Percentiles rank a stretch among this genome's conserved stretches.
These are phyloP conservation scores for Stephania japonica DNA, from an alignment of 164 flowering plant genomes.

Conservation along the genomic window DNA sequence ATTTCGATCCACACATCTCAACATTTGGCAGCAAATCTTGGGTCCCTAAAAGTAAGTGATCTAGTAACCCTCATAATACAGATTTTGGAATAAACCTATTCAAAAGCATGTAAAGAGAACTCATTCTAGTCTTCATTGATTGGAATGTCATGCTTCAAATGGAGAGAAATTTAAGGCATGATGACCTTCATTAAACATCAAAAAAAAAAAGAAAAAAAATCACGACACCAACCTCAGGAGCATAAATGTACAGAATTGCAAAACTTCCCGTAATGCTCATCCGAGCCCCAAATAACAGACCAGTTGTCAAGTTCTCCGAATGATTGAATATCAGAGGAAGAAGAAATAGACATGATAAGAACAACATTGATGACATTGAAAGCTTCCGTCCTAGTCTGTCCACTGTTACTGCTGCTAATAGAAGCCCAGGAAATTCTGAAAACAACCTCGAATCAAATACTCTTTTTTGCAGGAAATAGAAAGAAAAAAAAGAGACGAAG, in stretches of 20 bases:
- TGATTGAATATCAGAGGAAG: conserved; percentile 58
- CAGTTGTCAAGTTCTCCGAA: conserved; percentile 47
- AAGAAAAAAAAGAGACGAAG: not conserved
- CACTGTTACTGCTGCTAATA: conserved; percentile 58
- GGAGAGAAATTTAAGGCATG: not conserved
- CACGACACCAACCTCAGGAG: conserved; percentile 64
- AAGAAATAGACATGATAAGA: conserved; percentile 47
- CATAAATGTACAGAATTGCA: conserved; percentile 59
- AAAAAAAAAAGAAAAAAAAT: not conserved
- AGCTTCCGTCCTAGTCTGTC: conserved; percentile 80
- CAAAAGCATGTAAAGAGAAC: not conserved
- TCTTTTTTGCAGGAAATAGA: not conserved
- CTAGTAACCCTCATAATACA: not conserved
- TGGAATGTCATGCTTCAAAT: not conserved
- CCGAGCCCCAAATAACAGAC: conserved; percentile 77
- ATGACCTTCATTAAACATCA: not conserved
- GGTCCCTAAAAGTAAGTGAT: not conserved
- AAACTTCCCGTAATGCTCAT: conserved; percentile 62
- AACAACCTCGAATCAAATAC: conserved; percentile 16
- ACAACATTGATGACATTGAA: conserved; percentile 64
- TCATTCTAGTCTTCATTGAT: not conserved
- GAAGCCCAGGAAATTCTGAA: conserved; percentile 83
- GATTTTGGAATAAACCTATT: not conserved
- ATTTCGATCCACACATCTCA: too few relatives aligned
- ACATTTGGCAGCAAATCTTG: too few relatives aligned